Conservation (phyloP, 164 flowering plant genomes). For the Vitis vinifera region DNA sequence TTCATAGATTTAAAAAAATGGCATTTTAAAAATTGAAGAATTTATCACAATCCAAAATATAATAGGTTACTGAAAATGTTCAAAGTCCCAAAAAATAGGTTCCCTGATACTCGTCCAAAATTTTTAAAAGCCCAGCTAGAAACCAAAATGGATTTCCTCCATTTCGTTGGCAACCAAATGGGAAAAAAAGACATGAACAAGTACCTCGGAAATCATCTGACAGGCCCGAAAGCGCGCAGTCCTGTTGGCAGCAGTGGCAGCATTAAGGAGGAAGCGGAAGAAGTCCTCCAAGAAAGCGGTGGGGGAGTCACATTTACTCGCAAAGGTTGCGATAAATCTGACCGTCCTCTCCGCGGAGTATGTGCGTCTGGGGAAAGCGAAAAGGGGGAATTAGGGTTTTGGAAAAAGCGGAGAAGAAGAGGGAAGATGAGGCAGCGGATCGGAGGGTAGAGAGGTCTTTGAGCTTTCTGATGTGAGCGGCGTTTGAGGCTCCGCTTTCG, state of each 20-base stretch:
- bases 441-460: conserved; percentile 66
- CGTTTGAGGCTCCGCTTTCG: conserved; percentile 65
- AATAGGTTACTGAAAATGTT: too few species aligned
- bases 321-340: conserved; percentile 62
- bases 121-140: too few species aligned
- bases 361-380: conserved; percentile 50
- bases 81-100: too few species aligned
- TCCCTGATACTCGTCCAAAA: too few species aligned
- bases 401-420: conserved; percentile 61
- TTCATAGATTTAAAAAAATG: too few species aligned
- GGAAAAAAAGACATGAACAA: neutral
- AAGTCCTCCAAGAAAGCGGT: conserved; percentile 53
- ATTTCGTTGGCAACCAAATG: too few species aligned
- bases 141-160: too few species aligned
- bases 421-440: conserved; percentile 35
- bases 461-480: conserved; percentile 77
- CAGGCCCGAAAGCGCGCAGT: conserved; percentile 78
- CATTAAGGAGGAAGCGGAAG: conserved; percentile 53
- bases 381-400: conserved; percentile 67
- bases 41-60: too few species aligned
- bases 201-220: conserved; percentile 91
- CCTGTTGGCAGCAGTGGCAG: conserved; percentile 49
- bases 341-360: conserved; percentile 68
- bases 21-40: too few species aligned
- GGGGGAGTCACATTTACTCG: conserved; percentile 32